These are phyloP conservation scores for Coemansia sp. DNA, from an alignment of 192 early-diverging fungal species.

Conservation along the genomic window DNA sequence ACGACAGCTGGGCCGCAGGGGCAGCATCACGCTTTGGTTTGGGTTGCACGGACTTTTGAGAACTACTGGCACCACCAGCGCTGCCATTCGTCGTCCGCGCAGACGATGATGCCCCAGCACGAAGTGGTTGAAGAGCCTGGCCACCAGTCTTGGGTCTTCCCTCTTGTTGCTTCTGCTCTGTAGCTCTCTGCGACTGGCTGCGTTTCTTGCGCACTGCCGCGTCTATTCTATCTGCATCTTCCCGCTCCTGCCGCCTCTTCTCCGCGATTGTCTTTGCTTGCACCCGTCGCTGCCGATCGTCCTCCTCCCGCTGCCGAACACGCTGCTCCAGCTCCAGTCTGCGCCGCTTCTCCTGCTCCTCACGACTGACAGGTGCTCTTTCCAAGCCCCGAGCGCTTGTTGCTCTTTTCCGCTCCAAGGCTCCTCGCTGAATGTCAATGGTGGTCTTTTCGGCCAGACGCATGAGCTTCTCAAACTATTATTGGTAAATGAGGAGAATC, in stretches of 20 bases:
- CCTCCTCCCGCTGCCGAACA: conserved; percentile 29
- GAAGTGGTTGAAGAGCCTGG: neutral
- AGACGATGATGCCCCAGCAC: no score
- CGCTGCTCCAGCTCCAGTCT: conserved; percentile 35
- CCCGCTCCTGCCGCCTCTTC: conserved; percentile 17
- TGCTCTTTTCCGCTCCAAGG: conserved; percentile 19
- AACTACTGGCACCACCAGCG: no score
- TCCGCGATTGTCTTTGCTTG: conserved; percentile 12
- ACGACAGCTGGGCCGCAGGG: conserved; percentile 24
- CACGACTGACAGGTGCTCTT: neutral
- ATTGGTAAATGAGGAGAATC: neutral
- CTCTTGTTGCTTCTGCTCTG: conserved; percentile 12
- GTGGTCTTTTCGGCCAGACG: conserved; percentile 52
- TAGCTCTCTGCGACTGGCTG: neutral
- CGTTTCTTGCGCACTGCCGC: conserved; percentile 5
- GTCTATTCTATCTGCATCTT: conserved; percentile 1
- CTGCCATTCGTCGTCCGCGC: no score
- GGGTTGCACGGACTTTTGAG: neutral
- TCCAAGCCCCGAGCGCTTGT: neutral
- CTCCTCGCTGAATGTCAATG: conserved; percentile 37
- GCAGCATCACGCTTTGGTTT: neutral
- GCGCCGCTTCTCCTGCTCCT: conserved; percentile 34
- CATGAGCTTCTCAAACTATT: conserved; percentile 53
- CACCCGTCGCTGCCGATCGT: conserved; percentile 27
- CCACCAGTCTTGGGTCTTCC: neutral